Evolutionary conservation across 768 basidiomycete genomes (phyloP).

Genomic region (Mycena epipterygia): DNA sequence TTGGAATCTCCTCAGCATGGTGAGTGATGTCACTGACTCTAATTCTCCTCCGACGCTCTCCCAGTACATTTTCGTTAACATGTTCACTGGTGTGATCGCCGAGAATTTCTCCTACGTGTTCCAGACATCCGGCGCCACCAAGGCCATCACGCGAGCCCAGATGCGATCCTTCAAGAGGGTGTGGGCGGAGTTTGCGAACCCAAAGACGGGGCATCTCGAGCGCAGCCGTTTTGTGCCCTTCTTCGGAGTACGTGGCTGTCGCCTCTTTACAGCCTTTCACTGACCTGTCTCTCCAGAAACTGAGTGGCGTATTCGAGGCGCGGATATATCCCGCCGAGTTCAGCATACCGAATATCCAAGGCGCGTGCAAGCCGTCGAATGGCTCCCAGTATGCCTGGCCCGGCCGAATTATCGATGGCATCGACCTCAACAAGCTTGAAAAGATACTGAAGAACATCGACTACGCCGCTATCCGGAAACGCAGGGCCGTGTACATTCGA

Average conservation of each 20-base stretch:
- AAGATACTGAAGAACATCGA: conserved; percentile 75
- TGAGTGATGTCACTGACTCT: background rate
- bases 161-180: conserved; percentile 96
- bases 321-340: conserved; percentile 84
- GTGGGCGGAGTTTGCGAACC: conserved; percentile 89
- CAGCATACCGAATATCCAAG: conserved; percentile 71
- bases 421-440: conserved; percentile 77
- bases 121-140: conserved; percentile 86
- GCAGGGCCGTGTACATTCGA: conserved; percentile 78
- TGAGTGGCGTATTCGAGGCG: conserved; percentile 91
- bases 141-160: conserved; percentile 87
- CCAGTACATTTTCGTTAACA: conserved; percentile 95
- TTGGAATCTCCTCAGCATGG: conserved; percentile 97
- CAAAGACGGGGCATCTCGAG: conserved; percentile 83
- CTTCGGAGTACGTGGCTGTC: conserved; percentile 74
- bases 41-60: background rate
- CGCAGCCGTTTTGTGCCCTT: conserved; percentile 80
- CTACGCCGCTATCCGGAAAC: conserved; percentile 68
- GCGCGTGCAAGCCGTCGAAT: conserved; percentile 57
- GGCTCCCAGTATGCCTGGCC: conserved; percentile 50
- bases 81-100: conserved; percentile 97
- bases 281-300: conserved; percentile 62
- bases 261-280: background rate
- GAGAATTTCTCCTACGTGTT: conserved; percentile 97
- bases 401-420: conserved; percentile 57